Base-by-base conservation (phyloP, 1,139 yeast species). In the Debaryomyces fabryi region DNA sequence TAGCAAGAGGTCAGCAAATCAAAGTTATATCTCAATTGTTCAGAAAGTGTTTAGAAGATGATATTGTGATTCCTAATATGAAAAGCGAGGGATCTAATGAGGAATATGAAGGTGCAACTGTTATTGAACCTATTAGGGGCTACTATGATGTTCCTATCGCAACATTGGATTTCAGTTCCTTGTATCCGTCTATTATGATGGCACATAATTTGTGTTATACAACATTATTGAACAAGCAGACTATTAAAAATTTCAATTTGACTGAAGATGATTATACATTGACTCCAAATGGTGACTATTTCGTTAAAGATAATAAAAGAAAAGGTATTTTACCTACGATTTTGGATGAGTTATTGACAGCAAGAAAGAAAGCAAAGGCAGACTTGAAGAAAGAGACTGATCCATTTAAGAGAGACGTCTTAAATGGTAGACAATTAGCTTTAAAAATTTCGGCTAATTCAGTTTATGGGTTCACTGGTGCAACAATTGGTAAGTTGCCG, bases 181-280 rank as follows among this genome's bases (percentile, higher is more conserved):
- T 95, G 77, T 95, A 95, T 67, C 99, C 99, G 6, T 89, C 97
- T 51, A 95, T 95, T 61, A 95, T 95, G 98, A 93, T 93, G 98
- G 99, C 99, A 0, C 99, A 95, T 66, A 95, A 95, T 65, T 74
- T 95, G 50, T 95, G 99, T 67, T 95, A 95, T 67, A 93, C 99
- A 0, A 92, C 99, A 0, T 71, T 93, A 39, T 69, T 93, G 46
- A 87, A 82, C 56, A 82, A 81, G 53, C 81, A 79, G 39, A 81
- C 96, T 0, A 87, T 91, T 35, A 81, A 83, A 38, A 78, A 88
- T 42, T 76, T 86, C 51, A 75, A 75, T 0, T 71, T 95, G 39
- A 74, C 78, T 36, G 84, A 86, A 55, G 85, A 81, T 44, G 98
- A 95, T 62, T 95, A 93, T 64, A 85, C 88, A 0, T 72, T 77